Evolutionary conservation across 2,329 filamentous ascomycete species (phyloP).

Genomic region (Colletotrichum abscissum): DNA sequence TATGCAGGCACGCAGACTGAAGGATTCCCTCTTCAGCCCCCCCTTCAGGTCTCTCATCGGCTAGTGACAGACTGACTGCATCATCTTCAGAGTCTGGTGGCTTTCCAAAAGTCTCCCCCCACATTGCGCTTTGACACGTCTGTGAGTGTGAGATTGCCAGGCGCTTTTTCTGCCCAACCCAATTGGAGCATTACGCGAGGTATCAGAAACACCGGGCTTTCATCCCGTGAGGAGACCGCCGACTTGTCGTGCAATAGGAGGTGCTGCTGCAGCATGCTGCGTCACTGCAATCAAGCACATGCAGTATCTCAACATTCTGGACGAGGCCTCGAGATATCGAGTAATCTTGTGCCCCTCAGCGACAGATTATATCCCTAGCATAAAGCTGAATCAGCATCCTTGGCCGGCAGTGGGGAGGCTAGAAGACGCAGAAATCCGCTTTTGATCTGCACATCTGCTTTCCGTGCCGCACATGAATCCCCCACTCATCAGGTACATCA

Average conservation of each 20-base stretch:
- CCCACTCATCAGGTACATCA: conserved; percentile 19
- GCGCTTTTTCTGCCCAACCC: conserved; percentile 2
- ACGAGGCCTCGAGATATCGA: background rate
- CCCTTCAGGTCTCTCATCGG: background rate
- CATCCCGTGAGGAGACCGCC: background rate
- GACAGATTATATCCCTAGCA: conserved; percentile 2
- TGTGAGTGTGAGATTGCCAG: conserved; percentile 11
- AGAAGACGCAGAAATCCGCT: conserved; percentile 28
- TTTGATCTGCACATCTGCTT: conserved; percentile 34
- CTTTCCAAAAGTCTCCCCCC: background rate
- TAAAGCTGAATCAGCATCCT: background rate
- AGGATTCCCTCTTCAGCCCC: background rate
- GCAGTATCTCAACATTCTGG: background rate
- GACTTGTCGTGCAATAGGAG: background rate
- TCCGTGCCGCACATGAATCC: conserved; percentile 18
- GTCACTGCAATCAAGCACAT: background rate
- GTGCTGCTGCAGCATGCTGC: background rate
- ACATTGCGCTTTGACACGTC: conserved; percentile 31
- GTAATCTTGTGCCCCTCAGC: background rate
- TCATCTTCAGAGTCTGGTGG: background rate
- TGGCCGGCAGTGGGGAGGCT: conserved; percentile 23
- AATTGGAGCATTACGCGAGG: background rate
- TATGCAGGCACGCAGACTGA: background rate
- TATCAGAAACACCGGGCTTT: conserved; percentile 11
- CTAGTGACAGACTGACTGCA: background rate